Evolutionary conservation across 371 early-diverging fungal genomes (phyloP).

Genomic region (Parasitella parasitica): DNA sequence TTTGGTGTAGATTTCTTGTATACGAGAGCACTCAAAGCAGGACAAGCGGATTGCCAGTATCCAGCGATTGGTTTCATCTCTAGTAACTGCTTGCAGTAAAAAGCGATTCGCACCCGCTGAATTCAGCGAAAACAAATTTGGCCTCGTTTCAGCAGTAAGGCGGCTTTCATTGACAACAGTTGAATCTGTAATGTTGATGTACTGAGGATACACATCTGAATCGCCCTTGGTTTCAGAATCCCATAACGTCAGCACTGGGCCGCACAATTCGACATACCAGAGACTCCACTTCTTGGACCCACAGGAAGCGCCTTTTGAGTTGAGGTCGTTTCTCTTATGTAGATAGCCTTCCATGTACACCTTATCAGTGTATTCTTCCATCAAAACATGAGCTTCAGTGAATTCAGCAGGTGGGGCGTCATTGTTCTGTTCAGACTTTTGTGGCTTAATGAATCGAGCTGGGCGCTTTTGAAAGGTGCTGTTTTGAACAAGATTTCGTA

Average conservation of each 20-base stretch:
- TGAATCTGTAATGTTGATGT: constrained; percentile 72
- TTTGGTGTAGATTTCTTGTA: constrained; percentile 77
- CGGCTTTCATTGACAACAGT: constrained; percentile 48
- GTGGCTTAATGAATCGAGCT: constrained; percentile 37
- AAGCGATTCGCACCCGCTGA: constrained; percentile 69
- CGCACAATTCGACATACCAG: constrained; percentile 72
- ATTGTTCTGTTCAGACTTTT: constrained; percentile 8
- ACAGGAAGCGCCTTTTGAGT: constrained; percentile 55
- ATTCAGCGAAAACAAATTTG: constrained; percentile 58
- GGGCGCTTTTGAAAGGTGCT: constrained; percentile 32
- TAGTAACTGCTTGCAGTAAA: constrained; percentile 53
- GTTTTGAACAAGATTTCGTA: constrained; percentile 27
- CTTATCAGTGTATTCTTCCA: constrained; percentile 62
- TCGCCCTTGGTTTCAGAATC: constrained; percentile 27
- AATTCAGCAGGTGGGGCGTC: constrained; percentile 9
- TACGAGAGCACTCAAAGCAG: constrained; percentile 73
- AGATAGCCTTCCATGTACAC: constrained; percentile 70
- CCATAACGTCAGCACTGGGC: constrained; percentile 67
- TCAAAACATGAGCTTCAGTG: constrained; percentile 30
- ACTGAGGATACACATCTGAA: constrained; percentile 48
- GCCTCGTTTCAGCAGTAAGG: constrained; percentile 34
- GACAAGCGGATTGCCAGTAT: constrained; percentile 54
- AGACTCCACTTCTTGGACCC: constrained; percentile 56
- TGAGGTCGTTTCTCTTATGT: constrained; percentile 59
- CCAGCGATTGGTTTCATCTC: constrained; percentile 21